Percentiles rank a stretch among this genome's conserved stretches.
These are phyloP conservation scores for Epichloe brachyelytri DNA, from an alignment of 2,329 filamentous ascomycete species.

Conservation along the genomic window DNA sequence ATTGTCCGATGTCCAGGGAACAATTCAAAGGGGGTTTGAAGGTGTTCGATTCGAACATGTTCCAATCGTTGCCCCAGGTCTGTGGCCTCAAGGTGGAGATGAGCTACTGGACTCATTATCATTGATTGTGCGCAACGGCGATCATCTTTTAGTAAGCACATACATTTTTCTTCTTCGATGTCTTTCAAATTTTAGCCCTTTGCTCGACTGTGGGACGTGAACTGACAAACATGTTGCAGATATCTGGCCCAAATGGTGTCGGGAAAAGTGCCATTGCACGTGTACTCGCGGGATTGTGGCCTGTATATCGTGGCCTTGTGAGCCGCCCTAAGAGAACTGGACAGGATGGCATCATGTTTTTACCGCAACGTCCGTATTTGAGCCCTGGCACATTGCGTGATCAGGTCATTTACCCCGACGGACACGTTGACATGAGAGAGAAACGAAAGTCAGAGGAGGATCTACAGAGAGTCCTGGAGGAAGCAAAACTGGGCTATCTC, in stretches of 20 bases:
- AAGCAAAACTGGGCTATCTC: slow-evolving; percentile 77
- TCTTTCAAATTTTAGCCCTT: neutral
- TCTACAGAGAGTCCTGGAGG: slow-evolving; percentile 65
- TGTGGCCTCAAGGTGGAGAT: slow-evolving; percentile 85
- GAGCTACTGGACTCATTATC: slow-evolving; percentile 81
- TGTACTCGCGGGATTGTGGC: slow-evolving; percentile 87
- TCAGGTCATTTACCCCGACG: slow-evolving; percentile 96
- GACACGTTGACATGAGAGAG: slow-evolving; percentile 83
- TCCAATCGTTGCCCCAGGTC: slow-evolving; percentile 74
- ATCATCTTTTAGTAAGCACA: slow-evolving; percentile 60
- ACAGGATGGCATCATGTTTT: slow-evolving; percentile 93
- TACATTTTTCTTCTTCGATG: neutral
- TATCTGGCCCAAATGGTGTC: slow-evolving; percentile 88
- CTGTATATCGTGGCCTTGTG: slow-evolving; percentile 84
- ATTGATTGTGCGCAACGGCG: slow-evolving; percentile 77
- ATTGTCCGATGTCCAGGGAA: slow-evolving; percentile 82
- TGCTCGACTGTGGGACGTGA: neutral
- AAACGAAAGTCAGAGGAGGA: slow-evolving; percentile 67
- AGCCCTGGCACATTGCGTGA: slow-evolving; percentile 87
- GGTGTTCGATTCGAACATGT: slow-evolving; percentile 89
- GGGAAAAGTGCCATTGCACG: slow-evolving; percentile 84
- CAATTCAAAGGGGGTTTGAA: slow-evolving; percentile 87
- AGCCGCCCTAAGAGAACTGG: slow-evolving; percentile 71
- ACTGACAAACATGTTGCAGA: slow-evolving; percentile 27
- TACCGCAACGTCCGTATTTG: slow-evolving; percentile 86